phyloP scores from a whole-genome alignment of 129 eudicot genomes.

The Artemisia tridentata region DNA sequence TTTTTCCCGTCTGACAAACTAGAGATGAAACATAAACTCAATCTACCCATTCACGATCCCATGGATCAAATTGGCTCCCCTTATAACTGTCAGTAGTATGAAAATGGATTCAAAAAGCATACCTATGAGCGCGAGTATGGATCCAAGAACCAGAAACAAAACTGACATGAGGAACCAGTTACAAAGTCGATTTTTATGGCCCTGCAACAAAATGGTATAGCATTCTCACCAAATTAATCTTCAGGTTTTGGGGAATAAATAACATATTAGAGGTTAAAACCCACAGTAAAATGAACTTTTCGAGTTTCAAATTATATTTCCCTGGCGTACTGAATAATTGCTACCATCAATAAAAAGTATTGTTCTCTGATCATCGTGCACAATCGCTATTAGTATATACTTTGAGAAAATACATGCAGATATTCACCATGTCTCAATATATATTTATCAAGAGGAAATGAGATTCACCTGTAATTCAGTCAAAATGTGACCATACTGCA shows the following conservation, averaged over 20 bases:
- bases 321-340: not conserved
- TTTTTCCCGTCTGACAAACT: no score
- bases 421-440: not conserved
- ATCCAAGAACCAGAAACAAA: slow-evolving; percentile 46
- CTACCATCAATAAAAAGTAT: not conserved
- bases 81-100: not conserved
- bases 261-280: slow-evolving; percentile 17
- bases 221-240: slow-evolving; percentile 1
- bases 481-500: slow-evolving; percentile 70
- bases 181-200: slow-evolving; percentile 62
- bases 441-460: not conserved
- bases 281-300: not conserved
- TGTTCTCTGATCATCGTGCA: not conserved
- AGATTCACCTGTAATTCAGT: slow-evolving; percentile 53
- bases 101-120: slow-evolving; percentile 24
- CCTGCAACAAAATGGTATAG: slow-evolving; percentile 37
- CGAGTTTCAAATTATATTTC: slow-evolving; percentile 2
- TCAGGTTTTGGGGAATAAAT: slow-evolving; percentile 4
- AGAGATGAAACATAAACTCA: no score
- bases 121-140: slow-evolving; percentile 55
- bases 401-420: slow-evolving; percentile 1
- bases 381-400: slow-evolving; percentile 1
- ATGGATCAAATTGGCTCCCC: no score
- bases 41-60: no score
- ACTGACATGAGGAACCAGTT: slow-evolving; percentile 54